phyloP scores from a whole-genome alignment of 345 rosid genomes.

The Excoecaria agallocha region DNA sequence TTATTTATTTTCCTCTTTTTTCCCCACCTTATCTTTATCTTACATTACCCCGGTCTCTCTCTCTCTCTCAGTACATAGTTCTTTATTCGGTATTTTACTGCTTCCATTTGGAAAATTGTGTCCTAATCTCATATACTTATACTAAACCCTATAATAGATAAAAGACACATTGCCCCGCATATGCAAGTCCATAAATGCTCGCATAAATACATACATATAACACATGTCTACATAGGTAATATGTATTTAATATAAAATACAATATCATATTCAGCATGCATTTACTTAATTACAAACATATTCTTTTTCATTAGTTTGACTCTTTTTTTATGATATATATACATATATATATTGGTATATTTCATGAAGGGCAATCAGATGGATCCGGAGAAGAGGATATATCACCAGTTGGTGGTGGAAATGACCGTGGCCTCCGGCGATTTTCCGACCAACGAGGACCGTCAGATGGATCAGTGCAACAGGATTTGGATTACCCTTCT shows the following conservation, averaged over 20 bases:
- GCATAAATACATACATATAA: too few relatives aligned
- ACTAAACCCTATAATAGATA: constrained; percentile 12
- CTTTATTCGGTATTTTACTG: neutral
- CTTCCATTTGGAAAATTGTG: constrained; percentile 6
- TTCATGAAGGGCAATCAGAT: constrained; percentile 49
- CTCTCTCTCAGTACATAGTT: neutral
- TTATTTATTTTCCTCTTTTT: neutral
- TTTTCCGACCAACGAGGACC: constrained; percentile 45
- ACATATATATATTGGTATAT: too few relatives aligned
- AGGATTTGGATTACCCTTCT: constrained; percentile 48
- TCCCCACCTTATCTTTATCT: neutral
- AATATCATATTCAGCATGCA: too few relatives aligned
- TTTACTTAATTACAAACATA: too few relatives aligned
- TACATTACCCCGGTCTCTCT: neutral
- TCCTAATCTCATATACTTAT: neutral
- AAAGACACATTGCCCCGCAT: constrained; percentile 3
- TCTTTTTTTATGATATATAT: neutral
- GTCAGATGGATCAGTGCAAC: constrained; percentile 40
- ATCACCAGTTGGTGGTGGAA: constrained; percentile 40
- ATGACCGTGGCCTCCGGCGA: constrained; percentile 28
- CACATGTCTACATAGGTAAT: constrained; percentile 6
- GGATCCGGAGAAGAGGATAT: constrained; percentile 78
- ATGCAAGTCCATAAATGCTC: neutral
- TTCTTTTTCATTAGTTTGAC: neutral
- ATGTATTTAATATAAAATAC: constrained; percentile 1